Conservation (phyloP, 2,329 filamentous ascomycete species). For the Scortechinia acanthostroma region DNA sequence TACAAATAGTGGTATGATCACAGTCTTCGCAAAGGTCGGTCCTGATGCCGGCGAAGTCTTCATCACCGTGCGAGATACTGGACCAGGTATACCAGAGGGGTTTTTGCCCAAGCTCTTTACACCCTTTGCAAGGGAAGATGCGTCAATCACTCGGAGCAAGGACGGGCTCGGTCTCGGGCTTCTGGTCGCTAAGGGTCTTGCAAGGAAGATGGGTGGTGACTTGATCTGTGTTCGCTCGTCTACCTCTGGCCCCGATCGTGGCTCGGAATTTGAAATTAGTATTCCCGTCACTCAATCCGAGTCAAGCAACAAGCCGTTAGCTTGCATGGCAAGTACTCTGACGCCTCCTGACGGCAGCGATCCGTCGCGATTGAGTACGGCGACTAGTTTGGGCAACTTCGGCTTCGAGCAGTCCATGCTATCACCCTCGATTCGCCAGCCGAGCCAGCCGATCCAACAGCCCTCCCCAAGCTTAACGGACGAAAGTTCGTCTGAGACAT, state of each 20-base stretch:
- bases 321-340: constrained; percentile 17
- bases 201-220: constrained; percentile 56
- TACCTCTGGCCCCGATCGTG: constrained; percentile 42
- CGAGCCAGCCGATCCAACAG: neutral
- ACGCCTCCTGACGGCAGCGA: neutral
- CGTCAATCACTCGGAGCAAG: constrained; percentile 52
- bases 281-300: constrained; percentile 41
- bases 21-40: constrained; percentile 38
- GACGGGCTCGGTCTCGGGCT: constrained; percentile 57
- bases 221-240: constrained; percentile 49
- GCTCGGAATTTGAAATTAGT: constrained; percentile 57
- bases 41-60: constrained; percentile 39
- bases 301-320: constrained; percentile 22
- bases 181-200: constrained; percentile 57
- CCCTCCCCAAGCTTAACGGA: neutral
- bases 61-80: constrained; percentile 51
- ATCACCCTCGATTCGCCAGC: neutral
- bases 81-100: constrained; percentile 51
- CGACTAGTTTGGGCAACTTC: neutral
- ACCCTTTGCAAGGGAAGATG: constrained; percentile 55
- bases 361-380: neutral
- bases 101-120: constrained; percentile 60
- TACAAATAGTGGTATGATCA: constrained; percentile 48
- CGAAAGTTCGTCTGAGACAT: neutral
- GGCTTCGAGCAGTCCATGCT: neutral